Conservation (phyloP, 768 basidiomycete species). For the Lactarius sp. region DNA sequence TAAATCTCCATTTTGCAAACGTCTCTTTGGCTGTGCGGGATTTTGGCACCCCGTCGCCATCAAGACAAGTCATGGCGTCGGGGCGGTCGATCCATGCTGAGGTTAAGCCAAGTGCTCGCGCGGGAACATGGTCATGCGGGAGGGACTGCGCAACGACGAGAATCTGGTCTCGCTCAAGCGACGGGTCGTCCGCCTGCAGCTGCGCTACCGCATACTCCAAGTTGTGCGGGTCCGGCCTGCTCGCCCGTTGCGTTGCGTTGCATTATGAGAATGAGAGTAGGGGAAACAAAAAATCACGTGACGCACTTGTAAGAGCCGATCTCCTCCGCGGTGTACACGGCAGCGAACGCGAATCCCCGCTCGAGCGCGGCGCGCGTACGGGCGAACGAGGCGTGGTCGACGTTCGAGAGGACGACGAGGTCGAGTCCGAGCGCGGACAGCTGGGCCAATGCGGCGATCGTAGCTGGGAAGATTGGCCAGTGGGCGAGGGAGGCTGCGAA, state of each 20-base stretch:
- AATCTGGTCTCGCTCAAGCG: slow-evolving; percentile 41
- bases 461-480: slow-evolving; percentile 69
- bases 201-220: slow-evolving; percentile 47
- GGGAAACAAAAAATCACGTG: background rate
- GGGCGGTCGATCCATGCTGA: slow-evolving; percentile 62
- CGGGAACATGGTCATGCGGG: slow-evolving; percentile 61
- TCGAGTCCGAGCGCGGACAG: slow-evolving; percentile 56
- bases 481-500: slow-evolving; percentile 57
- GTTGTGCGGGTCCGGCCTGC: slow-evolving; percentile 36
- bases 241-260: background rate
- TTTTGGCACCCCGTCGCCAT: slow-evolving; percentile 37
- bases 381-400: slow-evolving; percentile 60
- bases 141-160: slow-evolving; percentile 66
- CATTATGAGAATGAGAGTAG: too few species aligned
- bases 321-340: slow-evolving; percentile 68
- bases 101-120: slow-evolving; percentile 47
- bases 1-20: slow-evolving; percentile 36
- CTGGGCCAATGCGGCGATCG: slow-evolving; percentile 49
- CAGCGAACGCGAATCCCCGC: slow-evolving; percentile 42
- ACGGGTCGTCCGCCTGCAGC: slow-evolving; percentile 29
- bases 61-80: slow-evolving; percentile 29
- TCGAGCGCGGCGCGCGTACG: slow-evolving; percentile 51
- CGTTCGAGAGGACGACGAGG: slow-evolving; percentile 71
- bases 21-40: slow-evolving; percentile 29
- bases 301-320: slow-evolving; percentile 70